Base-by-base conservation (phyloP, 441 rosid species). In the Oxalis stricta region DNA sequence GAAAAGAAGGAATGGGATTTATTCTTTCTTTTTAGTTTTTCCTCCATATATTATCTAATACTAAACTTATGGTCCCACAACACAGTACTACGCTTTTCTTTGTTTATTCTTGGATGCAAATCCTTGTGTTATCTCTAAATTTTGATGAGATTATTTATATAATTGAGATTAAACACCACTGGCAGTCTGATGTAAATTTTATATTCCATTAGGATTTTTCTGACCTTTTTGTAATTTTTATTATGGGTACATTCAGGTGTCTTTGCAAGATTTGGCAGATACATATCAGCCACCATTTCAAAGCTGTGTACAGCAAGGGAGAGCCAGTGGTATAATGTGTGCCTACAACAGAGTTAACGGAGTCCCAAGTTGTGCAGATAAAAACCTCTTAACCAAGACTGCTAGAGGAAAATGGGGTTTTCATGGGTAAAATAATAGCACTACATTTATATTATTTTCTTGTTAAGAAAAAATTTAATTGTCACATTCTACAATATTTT, bases 231-330 rank as follows among this genome's bases (percentile, higher is more conserved):
- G 7, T 8, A 14, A 24, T 49, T 7, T 40, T 37, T 22, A n/a
- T n/a, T n/a, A n/a, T n/a, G n/a, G n/a, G n/a, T n/a, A n/a, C n/a
- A 34, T 39, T 18, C 13, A 88, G 94, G 94, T 84, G 12, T 74
- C 78, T 7, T 11, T 53, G 35, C 92, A 75, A 58, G 95, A 89
- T 53, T 23, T 89, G 42, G 95, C 84, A 2, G 94, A 89, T 29
- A 82, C 95, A 4, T 89, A 72, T 66, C 94, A 89, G 47, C 97
- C 95, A 22, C 95, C 94, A 14, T 84, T 89, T 53, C 61, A 64
- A 64, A 74, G 65, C 33, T 89, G 95, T 54, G 53, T 89, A 18
- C 58, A 58, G 59, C 72, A 89, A 53, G 95, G 79, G 4, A 44
- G 60, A 59, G 95, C 86, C 19, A 82, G 94, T 29, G 82, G 95